Percentiles rank a stretch among this genome's conserved stretches.
phyloP scores from a whole-genome alignment of 495 filamentous ascomycete species.

The Aspergillus coremiiformis region DNA sequence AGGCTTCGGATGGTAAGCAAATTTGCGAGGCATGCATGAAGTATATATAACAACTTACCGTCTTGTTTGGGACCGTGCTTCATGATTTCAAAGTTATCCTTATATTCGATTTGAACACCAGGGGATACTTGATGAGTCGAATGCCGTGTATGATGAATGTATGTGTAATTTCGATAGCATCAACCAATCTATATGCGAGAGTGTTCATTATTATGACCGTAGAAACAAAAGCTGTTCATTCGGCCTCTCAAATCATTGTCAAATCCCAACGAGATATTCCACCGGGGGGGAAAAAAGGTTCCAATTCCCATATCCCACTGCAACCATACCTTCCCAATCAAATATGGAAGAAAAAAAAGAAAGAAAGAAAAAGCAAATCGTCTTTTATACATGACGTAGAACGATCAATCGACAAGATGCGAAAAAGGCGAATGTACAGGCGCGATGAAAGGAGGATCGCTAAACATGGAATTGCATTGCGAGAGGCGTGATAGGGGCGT shows the following conservation, averaged over 20 bases:
- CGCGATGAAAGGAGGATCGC: background rate
- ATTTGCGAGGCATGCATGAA: constrained; percentile 19
- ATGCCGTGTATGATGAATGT: background rate
- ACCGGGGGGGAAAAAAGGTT: background rate
- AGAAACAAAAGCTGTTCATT: background rate
- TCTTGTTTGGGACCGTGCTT: too few species aligned
- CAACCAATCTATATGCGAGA: background rate
- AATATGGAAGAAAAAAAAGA: background rate
- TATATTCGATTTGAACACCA: too few species aligned
- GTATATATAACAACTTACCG: too few species aligned
- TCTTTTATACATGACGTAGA: constrained; percentile 10
- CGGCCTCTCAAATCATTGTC: background rate
- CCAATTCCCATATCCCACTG: constrained; percentile 1
- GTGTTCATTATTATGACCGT: background rate
- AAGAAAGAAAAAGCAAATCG: background rate
- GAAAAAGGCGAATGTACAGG: constrained; percentile 6
- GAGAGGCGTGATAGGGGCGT: background rate
- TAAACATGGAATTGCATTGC: background rate
- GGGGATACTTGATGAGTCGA: too few species aligned
- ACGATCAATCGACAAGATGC: background rate
- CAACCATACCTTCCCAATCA: background rate
- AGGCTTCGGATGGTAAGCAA: constrained; percentile 21
- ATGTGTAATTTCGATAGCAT: background rate
- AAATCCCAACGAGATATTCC: background rate
- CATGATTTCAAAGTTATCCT: too few species aligned